A percentile compares a stretch with the other conserved stretches of the same genome.
These are phyloP conservation scores for Coelastrella sp. DNA, from an alignment of 139 green algal species.

Conservation along the genomic window DNA sequence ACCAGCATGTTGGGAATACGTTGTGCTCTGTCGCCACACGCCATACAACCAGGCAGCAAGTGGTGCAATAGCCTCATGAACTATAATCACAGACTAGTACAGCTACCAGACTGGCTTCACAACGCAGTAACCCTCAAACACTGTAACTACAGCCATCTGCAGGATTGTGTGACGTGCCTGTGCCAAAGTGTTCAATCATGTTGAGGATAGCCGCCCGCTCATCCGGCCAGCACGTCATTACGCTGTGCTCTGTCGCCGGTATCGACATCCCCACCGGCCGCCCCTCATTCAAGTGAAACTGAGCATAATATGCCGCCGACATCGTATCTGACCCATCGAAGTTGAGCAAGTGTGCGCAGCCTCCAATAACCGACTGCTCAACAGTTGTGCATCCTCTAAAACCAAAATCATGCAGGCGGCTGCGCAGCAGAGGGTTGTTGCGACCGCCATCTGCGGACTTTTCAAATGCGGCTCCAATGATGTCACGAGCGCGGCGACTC, in stretches of 20 bases:
- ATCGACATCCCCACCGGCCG: conserved; percentile 71
- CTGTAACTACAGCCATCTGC: not conserved
- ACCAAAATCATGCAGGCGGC: conserved; percentile 89
- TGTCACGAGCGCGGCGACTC: conserved; percentile 77
- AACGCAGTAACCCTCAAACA: too few relatives aligned
- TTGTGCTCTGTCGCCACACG: too few relatives aligned
- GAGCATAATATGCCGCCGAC: conserved; percentile 89
- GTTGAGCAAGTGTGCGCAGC: conserved; percentile 90
- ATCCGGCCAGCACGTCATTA: conserved; percentile 93
- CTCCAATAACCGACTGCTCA: conserved; percentile 91
- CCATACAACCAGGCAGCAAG: too few relatives aligned
- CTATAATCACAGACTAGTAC: too few relatives aligned
- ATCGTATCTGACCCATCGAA: conserved; percentile 93
- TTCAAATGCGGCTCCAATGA: conserved; percentile 87
- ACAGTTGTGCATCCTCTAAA: conserved; percentile 87
- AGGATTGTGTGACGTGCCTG: too few relatives aligned
- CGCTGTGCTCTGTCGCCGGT: conserved; percentile 58
- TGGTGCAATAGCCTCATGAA: too few relatives aligned
- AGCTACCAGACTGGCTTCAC: too few relatives aligned
- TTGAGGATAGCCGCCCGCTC: conserved; percentile 87
- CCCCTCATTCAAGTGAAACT: conserved; percentile 91
- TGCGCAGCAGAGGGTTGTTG: conserved; percentile 69
- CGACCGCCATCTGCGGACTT: conserved; percentile 70
- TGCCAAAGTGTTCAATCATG: conserved; percentile 91
- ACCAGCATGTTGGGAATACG: too few relatives aligned